A percentile compares a stretch with the other conserved stretches of the same genome.
These are phyloP conservation scores for Fusarium sp. DNA, from an alignment of 2,329 filamentous ascomycete species.

Conservation along the genomic window DNA sequence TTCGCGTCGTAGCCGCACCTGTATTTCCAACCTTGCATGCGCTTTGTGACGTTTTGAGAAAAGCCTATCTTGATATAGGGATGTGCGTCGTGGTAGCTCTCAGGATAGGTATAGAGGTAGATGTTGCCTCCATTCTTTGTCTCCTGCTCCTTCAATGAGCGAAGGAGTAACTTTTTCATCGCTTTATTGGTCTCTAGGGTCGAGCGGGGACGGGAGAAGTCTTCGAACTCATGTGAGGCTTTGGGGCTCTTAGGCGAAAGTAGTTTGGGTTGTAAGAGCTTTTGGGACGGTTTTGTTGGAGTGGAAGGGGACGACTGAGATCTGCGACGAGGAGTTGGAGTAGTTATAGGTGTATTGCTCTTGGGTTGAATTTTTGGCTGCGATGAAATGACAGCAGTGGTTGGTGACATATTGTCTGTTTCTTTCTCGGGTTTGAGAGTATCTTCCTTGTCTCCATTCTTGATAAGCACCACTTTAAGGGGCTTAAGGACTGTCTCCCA, in stretches of 20 bases:
- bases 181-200: constrained; percentile 22
- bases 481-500: constrained; percentile 28
- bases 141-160: neutral
- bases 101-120: constrained; percentile 41
- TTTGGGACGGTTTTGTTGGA: neutral
- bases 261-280: neutral
- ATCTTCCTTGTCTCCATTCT: constrained; percentile 18
- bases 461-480: neutral
- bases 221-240: constrained; percentile 29
- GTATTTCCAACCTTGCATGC: constrained; percentile 37
- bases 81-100: constrained; percentile 16
- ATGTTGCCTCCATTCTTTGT: constrained; percentile 23
- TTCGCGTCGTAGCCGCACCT: constrained; percentile 41
- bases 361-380: neutral
- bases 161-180: constrained; percentile 24
- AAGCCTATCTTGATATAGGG: constrained; percentile 46
- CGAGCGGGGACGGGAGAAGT: constrained; percentile 10
- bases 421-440: neutral
- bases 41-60: constrained; percentile 27
- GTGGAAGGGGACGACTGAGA: neutral
- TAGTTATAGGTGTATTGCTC: neutral
- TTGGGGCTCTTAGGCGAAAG: neutral
- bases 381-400: neutral
- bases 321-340: neutral
- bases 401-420: neutral